These are phyloP conservation scores for Colletotrichum paranaense DNA, from an alignment of 2,329 filamentous ascomycete species.

Conservation along the genomic window DNA sequence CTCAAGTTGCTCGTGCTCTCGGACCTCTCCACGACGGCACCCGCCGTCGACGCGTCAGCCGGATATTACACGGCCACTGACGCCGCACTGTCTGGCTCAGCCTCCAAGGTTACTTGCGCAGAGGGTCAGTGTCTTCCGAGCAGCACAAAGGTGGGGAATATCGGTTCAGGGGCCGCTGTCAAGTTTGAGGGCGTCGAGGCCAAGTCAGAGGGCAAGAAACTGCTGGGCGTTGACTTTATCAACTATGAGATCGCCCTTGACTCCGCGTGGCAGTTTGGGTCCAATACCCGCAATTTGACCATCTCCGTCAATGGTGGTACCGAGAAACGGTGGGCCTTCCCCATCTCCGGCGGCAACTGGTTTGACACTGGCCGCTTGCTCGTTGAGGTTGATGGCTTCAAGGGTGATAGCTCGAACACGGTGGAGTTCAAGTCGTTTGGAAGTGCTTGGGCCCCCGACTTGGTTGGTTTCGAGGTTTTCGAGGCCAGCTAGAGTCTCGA, in stretches of 20 bases:
- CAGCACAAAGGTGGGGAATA: slow-evolving; percentile 54
- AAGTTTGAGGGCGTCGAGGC: slow-evolving; percentile 47
- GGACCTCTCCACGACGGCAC: slow-evolving; percentile 42
- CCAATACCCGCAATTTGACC: slow-evolving; percentile 62
- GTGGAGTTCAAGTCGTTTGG: slow-evolving; percentile 45
- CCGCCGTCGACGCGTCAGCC: slow-evolving; percentile 36
- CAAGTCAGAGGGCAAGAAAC: slow-evolving; percentile 46
- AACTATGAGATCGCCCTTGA: slow-evolving; percentile 61
- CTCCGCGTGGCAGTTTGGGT: slow-evolving; percentile 46
- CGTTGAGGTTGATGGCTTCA: slow-evolving; percentile 58
- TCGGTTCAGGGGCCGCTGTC: slow-evolving; percentile 48
- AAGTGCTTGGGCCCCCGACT: slow-evolving; percentile 49
- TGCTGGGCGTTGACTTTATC: slow-evolving; percentile 61
- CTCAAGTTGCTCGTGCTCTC: slow-evolving; percentile 52
- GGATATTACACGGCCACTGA: slow-evolving; percentile 59
- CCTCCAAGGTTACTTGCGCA: slow-evolving; percentile 48
- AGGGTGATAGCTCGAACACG: slow-evolving; percentile 49
- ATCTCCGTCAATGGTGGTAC: slow-evolving; percentile 56
- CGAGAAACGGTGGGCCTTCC: slow-evolving; percentile 60
- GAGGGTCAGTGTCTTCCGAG: slow-evolving; percentile 53
- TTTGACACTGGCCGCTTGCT: slow-evolving; percentile 58
- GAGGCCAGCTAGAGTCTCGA: neutral
- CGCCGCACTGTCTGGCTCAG: slow-evolving; percentile 46
- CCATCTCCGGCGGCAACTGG: slow-evolving; percentile 62
- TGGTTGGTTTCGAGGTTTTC: slow-evolving; percentile 53